Percentiles rank a stretch among this genome's conserved stretches.
Evolutionary conservation across 192 early-diverging fungal species (phyloP).

Genomic region (Piromyces sp.): DNA sequence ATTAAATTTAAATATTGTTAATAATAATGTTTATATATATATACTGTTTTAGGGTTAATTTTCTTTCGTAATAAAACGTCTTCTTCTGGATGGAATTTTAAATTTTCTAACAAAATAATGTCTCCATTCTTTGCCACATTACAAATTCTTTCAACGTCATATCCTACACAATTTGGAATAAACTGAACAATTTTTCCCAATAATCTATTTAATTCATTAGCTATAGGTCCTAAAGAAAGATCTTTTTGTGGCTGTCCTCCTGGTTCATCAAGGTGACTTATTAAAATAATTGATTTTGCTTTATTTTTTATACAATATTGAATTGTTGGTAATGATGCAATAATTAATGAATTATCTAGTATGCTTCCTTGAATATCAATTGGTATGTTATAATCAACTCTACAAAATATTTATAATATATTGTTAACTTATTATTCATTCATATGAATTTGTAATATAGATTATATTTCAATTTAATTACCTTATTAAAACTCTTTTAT

Average conservation of each 20-base stretch:
- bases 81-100: not conserved
- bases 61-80: not conserved
- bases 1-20: too few relatives aligned
- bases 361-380: not conserved
- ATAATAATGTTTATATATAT: too few relatives aligned
- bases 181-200: not conserved
- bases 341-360: not conserved
- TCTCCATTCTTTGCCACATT: not conserved
- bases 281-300: not conserved
- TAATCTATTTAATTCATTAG: not conserved
- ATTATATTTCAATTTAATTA: too few relatives aligned
- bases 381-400: not conserved
- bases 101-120: not conserved
- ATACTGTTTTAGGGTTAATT: not conserved
- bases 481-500: not conserved
- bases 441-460: too few relatives aligned
- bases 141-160: not conserved
- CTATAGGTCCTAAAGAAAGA: not conserved
- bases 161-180: not conserved
- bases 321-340: not conserved
- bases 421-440: too few relatives aligned
- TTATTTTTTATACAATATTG: not conserved
- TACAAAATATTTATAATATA: not conserved
- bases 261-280: not conserved
- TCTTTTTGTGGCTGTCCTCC: not conserved